Conservation (phyloP, 805 yeast genomes). For the Groenewaldozyma tartarivorans region DNA sequence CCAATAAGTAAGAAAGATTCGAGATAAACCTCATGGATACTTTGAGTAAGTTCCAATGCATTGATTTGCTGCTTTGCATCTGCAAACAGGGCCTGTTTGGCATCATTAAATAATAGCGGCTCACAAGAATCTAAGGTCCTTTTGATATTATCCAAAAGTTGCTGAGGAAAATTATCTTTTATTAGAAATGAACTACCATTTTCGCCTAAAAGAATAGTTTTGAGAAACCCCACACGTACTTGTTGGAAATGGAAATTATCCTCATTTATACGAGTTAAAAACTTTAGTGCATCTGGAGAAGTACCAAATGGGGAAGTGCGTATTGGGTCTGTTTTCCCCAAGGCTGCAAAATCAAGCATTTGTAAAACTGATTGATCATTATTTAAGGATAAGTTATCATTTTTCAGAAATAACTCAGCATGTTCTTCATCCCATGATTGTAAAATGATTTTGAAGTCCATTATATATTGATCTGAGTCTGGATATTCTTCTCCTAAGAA, state of each 20-base stretch:
- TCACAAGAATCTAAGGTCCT: slow-evolving; percentile 23
- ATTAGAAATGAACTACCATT: too few species aligned
- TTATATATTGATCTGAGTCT: slow-evolving; percentile 14
- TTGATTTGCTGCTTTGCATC: background rate
- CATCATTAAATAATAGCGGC: slow-evolving; percentile 11
- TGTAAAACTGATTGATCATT: slow-evolving; percentile 18
- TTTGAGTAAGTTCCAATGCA: slow-evolving; percentile 9
- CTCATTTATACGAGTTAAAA: slow-evolving; percentile 24
- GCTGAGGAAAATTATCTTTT: too few species aligned
- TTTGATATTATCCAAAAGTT: slow-evolving; percentile 28
- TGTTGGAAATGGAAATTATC: slow-evolving; percentile 30
- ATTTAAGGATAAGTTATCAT: background rate
- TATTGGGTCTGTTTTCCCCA: slow-evolving; percentile 14
- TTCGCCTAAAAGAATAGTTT: slow-evolving; percentile 22
- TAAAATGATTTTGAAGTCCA: slow-evolving; percentile 28
- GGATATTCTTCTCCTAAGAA: slow-evolving; percentile 10
- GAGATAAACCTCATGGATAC: slow-evolving; percentile 17
- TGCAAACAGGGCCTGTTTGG: slow-evolving; percentile 5
- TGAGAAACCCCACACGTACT: slow-evolving; percentile 28
- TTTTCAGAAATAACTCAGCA: slow-evolving; percentile 20
- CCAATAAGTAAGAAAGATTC: slow-evolving; percentile 13
- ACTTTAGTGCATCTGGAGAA: slow-evolving; percentile 16
- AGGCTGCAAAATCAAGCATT: slow-evolving; percentile 23
- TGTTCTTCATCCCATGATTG: slow-evolving; percentile 29
- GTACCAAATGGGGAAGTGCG: slow-evolving; percentile 8